Conservation (phyloP, 169 alveolate genomes). For the Fabrea salina region DNA sequence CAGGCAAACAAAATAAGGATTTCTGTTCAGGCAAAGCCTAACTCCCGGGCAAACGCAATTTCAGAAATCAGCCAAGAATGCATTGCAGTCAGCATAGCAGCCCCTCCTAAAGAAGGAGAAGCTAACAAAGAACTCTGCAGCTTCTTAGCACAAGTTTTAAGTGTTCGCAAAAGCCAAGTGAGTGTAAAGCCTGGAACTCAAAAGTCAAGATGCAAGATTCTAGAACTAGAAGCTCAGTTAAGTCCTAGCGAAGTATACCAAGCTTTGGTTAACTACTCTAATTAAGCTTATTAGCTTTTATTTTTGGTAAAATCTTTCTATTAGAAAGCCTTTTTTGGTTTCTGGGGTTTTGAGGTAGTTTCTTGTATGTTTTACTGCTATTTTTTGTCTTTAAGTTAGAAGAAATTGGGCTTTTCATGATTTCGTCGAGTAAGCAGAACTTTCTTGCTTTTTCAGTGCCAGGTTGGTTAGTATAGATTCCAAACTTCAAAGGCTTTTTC, state of each 20-base stretch:
- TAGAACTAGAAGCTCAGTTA: constrained; percentile 34
- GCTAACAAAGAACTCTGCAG: constrained; percentile 57
- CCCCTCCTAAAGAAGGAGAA: constrained; percentile 70
- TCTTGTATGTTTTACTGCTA: too few species aligned
- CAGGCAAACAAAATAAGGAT: constrained; percentile 4
- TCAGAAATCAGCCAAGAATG: constrained; percentile 28
- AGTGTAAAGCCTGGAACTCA: constrained; percentile 44
- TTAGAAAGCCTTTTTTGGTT: too few species aligned
- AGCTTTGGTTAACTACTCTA: too few species aligned
- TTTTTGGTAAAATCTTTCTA: too few species aligned
- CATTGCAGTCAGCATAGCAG: constrained; percentile 51
- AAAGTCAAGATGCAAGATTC: constrained; percentile 46
- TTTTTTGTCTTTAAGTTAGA: too few species aligned
- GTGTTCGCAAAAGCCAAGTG: constrained; percentile 49
- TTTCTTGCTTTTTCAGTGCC: too few species aligned
- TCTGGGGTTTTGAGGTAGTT: too few species aligned
- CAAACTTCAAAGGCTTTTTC: too few species aligned
- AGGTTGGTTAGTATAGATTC: too few species aligned
- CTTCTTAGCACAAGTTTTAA: constrained; percentile 38
- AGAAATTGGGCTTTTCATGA: too few species aligned
- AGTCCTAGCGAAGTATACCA: not conserved
- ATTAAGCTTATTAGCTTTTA: too few species aligned
- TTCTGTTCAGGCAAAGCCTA: constrained; percentile 36
- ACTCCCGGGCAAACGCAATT: constrained; percentile 8
- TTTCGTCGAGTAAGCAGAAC: too few species aligned